Evolutionary conservation across 805 yeast species (phyloP).

Genomic region (Tetrapisispora nanseiensis): DNA sequence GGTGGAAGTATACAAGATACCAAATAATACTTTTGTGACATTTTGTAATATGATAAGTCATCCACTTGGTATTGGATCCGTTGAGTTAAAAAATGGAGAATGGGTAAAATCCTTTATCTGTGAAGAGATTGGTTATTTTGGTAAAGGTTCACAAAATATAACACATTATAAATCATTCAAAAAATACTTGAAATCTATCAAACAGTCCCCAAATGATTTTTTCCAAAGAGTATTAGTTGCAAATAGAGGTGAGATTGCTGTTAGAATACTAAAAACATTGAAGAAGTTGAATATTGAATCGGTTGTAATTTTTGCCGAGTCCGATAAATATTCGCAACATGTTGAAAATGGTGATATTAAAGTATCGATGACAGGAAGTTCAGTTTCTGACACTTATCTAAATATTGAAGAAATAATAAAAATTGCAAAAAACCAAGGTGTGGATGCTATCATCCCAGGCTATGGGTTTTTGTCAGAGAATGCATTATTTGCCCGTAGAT

Average conservation of each 20-base stretch:
- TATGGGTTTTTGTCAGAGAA: slow-evolving; percentile 94
- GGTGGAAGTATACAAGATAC: slow-evolving; percentile 78
- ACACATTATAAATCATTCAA: slow-evolving; percentile 89
- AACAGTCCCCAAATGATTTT: slow-evolving; percentile 8
- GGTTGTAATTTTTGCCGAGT: slow-evolving; percentile 84
- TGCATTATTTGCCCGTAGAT: slow-evolving; percentile 88
- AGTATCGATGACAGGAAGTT: slow-evolving; percentile 64
- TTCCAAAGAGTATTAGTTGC: slow-evolving; percentile 86
- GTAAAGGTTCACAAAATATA: slow-evolving; percentile 66
- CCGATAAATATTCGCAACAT: slow-evolving; percentile 83
- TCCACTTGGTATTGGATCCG: slow-evolving; percentile 92
- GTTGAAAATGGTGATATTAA: slow-evolving; percentile 76
- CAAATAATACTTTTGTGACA: slow-evolving; percentile 65
- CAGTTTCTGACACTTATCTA: slow-evolving; percentile 88
- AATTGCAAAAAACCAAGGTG: slow-evolving; percentile 75
- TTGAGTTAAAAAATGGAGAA: slow-evolving; percentile 69
- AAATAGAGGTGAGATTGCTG: slow-evolving; percentile 96
- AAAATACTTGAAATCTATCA: slow-evolving; percentile 34
- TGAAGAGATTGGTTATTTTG: slow-evolving; percentile 77
- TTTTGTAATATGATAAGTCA: slow-evolving; percentile 86
- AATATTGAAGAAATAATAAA: slow-evolving; percentile 72
- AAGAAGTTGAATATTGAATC: slow-evolving; percentile 69
- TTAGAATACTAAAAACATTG: slow-evolving; percentile 80
- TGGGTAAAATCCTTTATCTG: slow-evolving; percentile 91
- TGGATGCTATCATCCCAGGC: slow-evolving; percentile 97